These are phyloP conservation scores for Fusarium avenaceum DNA, from an alignment of 2,329 filamentous ascomycete species.

Conservation along the genomic window DNA sequence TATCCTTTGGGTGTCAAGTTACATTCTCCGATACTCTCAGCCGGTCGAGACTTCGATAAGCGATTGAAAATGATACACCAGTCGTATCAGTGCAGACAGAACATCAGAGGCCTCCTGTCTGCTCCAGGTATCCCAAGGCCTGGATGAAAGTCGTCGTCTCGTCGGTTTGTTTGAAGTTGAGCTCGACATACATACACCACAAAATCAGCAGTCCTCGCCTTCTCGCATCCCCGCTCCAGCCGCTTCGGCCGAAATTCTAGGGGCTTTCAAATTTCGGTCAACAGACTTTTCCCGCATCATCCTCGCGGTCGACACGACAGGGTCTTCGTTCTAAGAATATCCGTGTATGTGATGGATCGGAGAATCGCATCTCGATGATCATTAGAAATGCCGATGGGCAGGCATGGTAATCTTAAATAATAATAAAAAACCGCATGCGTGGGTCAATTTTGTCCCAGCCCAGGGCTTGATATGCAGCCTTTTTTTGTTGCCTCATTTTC, in stretches of 20 bases:
- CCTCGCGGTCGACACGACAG: not conserved
- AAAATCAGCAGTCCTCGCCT: not conserved
- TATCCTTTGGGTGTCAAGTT: slow-evolving; percentile 7
- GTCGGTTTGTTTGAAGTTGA: not conserved
- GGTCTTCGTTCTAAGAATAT: slow-evolving; percentile 6
- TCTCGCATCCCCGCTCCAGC: slow-evolving; percentile 6
- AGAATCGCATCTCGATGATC: slow-evolving; percentile 26
- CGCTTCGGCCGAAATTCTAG: not conserved
- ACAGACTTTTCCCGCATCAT: slow-evolving; percentile 12
- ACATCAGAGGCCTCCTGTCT: slow-evolving; percentile 20
- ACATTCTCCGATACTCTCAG: slow-evolving; percentile 11
- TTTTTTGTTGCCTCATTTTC: not conserved
- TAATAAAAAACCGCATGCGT: slow-evolving; percentile 9
- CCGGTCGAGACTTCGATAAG: slow-evolving; percentile 14
- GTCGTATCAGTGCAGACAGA: not conserved
- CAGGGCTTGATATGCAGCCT: slow-evolving; percentile 16
- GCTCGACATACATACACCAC: slow-evolving; percentile 1
- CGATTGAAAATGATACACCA: slow-evolving; percentile 11
- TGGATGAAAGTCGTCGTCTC: not conserved
- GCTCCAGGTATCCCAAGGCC: not conserved
- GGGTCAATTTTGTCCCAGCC: slow-evolving; percentile 1
- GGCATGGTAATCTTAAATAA: slow-evolving; percentile 20
- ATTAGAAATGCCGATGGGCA: slow-evolving; percentile 14
- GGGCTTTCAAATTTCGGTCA: slow-evolving; percentile 12
- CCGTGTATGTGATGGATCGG: slow-evolving; percentile 29